Percentiles rank a stretch among this genome's conserved stretches.
Evolutionary conservation across 2,329 filamentous ascomycete genomes (phyloP).

Genomic region (Aspergillus clavatus): DNA sequence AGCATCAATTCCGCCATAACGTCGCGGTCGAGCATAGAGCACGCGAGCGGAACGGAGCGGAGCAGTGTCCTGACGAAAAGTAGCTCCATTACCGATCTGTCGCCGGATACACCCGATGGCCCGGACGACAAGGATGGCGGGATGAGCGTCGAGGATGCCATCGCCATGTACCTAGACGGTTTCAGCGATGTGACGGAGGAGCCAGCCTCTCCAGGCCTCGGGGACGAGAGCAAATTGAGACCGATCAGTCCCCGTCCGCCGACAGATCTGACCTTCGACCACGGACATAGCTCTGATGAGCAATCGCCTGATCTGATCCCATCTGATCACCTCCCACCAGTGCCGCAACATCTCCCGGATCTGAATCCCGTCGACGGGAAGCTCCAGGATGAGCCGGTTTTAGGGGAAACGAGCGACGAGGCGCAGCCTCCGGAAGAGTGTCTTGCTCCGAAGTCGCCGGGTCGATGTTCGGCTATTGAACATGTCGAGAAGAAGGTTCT

Average conservation of each 20-base stretch:
- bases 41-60: conserved; percentile 65
- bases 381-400: conserved; percentile 9
- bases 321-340: conserved; percentile 18
- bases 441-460: conserved; percentile 1
- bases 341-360: conserved; percentile 15
- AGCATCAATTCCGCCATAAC: conserved; percentile 60
- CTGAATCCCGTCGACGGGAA: conserved; percentile 9
- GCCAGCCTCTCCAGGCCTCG: conserved; percentile 29
- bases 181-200: conserved; percentile 47
- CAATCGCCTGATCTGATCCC: conserved; percentile 17
- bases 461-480: conserved; percentile 1
- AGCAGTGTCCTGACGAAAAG: conserved; percentile 77
- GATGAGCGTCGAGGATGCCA: conserved; percentile 57
- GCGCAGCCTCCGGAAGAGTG: conserved; percentile 2
- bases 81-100: conserved; percentile 65
- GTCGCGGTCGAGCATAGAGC: conserved; percentile 54
- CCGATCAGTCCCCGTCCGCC: conserved; percentile 26
- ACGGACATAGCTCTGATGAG: conserved; percentile 19
- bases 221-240: conserved; percentile 29
- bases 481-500: conserved; percentile 21
- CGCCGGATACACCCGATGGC: conserved; percentile 60
- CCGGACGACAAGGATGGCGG: conserved; percentile 51
- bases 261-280: conserved; percentile 24
- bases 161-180: conserved; percentile 57
- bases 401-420: conserved; percentile 9